Base-by-base conservation (phyloP, 345 rosid species). In the Crucihimalaya himalaica region DNA sequence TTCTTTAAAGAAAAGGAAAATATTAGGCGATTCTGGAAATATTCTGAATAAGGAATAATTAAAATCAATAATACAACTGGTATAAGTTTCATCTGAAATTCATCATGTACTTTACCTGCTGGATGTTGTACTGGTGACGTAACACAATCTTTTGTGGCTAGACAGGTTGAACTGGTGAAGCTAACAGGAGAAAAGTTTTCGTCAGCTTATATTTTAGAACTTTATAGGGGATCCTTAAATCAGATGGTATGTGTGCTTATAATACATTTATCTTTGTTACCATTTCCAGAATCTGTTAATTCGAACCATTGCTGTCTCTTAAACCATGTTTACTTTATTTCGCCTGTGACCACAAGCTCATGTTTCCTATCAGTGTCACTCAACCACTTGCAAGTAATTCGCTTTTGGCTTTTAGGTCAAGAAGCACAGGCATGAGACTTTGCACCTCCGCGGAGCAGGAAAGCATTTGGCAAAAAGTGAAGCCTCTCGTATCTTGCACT, bases 391-490 rank as follows among this genome's bases (percentile, higher is more conserved):
- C 25, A 55, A 68, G 62, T 68, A 69, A 56, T 28, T 55, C 2
- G 47, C 29, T 43, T 56, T 42, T 1, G 58, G 56, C 64, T 73
- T 78, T 56, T 79, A 90, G 99, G 90, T 92, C 43, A 92, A 87
- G 83, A 91, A 75, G 81, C 83, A 92, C 72, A 82, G 92, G 73
- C 96, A 95, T 39, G 88, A 95, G 68, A 83, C 80, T 75, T 76
- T 89, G 81, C 85, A 84, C 52, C 75, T 95, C 63, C 99, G 92
- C 80, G 99, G 97, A 65, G 96, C 93, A 34, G 92, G 97, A 71
- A 92, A 95, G 80, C 87, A 82, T 65, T 65, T 89, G 51, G 67
- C 83, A 37, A 92, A 88, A 82, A 84, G 80, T 72, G 99, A 95
- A 86, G 97, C 89, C 55, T 92, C 92, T 46, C 89, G 97, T 39